Conservation (phyloP, 228 moss, liverwort and hornwort genomes). For the Sphagnum fallax region DNA sequence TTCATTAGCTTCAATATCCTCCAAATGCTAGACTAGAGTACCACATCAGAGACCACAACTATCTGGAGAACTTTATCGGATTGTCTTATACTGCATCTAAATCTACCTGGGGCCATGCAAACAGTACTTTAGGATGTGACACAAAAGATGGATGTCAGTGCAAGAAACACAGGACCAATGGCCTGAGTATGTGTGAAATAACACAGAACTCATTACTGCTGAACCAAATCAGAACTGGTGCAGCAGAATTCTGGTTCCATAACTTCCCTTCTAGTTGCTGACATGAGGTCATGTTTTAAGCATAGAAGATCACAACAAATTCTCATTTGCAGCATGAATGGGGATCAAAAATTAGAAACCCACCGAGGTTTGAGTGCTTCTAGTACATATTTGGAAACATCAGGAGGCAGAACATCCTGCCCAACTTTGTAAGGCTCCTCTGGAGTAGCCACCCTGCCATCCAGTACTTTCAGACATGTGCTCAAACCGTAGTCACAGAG, state of each 20-base stretch:
- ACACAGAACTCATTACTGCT: background rate
- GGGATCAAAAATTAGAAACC: background rate
- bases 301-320: too few relatives aligned
- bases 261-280: too few relatives aligned
- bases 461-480: background rate
- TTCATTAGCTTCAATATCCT: too few relatives aligned
- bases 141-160: too few relatives aligned
- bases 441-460: conserved; percentile 15
- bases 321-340: too few relatives aligned
- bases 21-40: too few relatives aligned
- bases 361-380: conserved; percentile 37
- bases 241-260: too few relatives aligned
- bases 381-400: conserved; percentile 22
- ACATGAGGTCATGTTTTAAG: too few relatives aligned
- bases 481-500: background rate
- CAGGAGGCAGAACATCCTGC: conserved; percentile 31
- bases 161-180: background rate
- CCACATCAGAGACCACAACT: too few relatives aligned
- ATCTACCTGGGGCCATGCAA: too few relatives aligned
- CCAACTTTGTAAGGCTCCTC: conserved; percentile 33
- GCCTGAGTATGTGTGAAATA: background rate
- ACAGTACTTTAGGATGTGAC: too few relatives aligned
- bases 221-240: background rate
- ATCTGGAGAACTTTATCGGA: background rate
- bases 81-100: too few relatives aligned